Evolutionary conservation across 768 basidiomycete genomes (phyloP).

Genomic region (Dictyophora rubrovolvata): DNA sequence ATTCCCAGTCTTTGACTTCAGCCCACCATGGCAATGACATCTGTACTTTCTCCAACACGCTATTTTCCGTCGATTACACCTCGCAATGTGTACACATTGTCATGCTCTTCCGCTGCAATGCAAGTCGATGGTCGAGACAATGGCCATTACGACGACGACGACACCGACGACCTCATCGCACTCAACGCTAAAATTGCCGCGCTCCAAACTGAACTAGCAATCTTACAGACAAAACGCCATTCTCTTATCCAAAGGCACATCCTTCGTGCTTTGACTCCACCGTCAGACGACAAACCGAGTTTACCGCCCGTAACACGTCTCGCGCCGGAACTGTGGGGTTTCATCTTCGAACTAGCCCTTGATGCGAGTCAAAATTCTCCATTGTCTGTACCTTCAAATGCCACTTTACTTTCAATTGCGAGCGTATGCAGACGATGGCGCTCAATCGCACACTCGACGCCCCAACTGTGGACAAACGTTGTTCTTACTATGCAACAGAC

Average conservation of each 20-base stretch:
- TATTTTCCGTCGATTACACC: not conserved
- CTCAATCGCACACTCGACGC: not conserved
- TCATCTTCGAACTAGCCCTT: not conserved
- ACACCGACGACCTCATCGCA: not conserved
- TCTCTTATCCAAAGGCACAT: not conserved
- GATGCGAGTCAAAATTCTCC: not conserved
- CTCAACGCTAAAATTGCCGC: constrained; percentile 1
- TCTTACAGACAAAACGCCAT: not conserved
- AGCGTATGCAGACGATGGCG: constrained; percentile 7
- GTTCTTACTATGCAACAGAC: not conserved
- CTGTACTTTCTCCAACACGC: not conserved
- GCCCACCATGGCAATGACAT: not conserved
- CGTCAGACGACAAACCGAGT: not conserved
- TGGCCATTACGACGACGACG: not conserved
- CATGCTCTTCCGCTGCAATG: not conserved
- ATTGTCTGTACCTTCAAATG: not conserved
- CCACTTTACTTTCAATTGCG: not conserved
- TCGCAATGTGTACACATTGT: not conserved
- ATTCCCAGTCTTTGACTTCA: not conserved
- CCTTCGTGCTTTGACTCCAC: not conserved
- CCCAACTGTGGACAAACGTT: constrained; percentile 5
- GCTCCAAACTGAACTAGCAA: not conserved
- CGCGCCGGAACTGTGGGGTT: constrained; percentile 2
- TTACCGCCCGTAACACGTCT: not conserved
- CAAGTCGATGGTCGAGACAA: too few relatives aligned